A percentile compares a stretch with the other conserved stretches of the same genome.
phyloP scores from a whole-genome alignment of 1,139 yeast genomes.

The Candida sanyaensis region DNA sequence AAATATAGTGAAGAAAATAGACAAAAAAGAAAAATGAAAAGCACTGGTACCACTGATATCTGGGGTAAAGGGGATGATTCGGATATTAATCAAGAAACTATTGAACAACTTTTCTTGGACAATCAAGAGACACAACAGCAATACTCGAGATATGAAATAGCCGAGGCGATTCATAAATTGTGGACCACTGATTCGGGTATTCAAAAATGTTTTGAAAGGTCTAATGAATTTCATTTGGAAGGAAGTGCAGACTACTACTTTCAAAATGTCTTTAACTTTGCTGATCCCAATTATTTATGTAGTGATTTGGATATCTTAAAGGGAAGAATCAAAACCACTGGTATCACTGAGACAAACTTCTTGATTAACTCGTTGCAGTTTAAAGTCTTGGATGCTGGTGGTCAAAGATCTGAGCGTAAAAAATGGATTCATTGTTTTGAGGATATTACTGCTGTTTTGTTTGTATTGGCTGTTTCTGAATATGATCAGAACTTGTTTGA shows the following conservation, averaged over 20 bases:
- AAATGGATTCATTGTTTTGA: slow-evolving; percentile 98
- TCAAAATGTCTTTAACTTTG: slow-evolving; percentile 63
- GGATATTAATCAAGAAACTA: slow-evolving; percentile 16
- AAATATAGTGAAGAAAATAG: slow-evolving; percentile 60
- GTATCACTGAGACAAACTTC: slow-evolving; percentile 87
- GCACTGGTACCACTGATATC: slow-evolving; percentile 52
- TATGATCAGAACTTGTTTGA: slow-evolving; percentile 92
- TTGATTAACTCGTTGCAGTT: slow-evolving; percentile 66
- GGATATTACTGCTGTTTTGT: slow-evolving; percentile 83
- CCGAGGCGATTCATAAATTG: slow-evolving; percentile 62
- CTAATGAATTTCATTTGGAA: slow-evolving; percentile 82
- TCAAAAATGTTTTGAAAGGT: slow-evolving; percentile 55
- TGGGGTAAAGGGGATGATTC: slow-evolving; percentile 30
- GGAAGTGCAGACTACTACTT: slow-evolving; percentile 79
- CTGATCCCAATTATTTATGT: slow-evolving; percentile 66
- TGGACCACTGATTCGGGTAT: slow-evolving; percentile 77
- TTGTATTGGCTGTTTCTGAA: slow-evolving; percentile 91
- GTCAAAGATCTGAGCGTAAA: slow-evolving; percentile 89
- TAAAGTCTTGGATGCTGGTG: slow-evolving; percentile 93
- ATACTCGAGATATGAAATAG: slow-evolving; percentile 47
- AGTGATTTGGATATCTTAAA: slow-evolving; percentile 80
- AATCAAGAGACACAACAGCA: slow-evolving; percentile 4
- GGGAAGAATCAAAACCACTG: slow-evolving; percentile 94
- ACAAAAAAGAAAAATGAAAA: slow-evolving; percentile 48
- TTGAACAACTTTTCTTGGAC: slow-evolving; percentile 13